Base-by-base conservation (phyloP, 2,329 filamentous ascomycete species). In the Cyphellophora attinorum region DNA sequence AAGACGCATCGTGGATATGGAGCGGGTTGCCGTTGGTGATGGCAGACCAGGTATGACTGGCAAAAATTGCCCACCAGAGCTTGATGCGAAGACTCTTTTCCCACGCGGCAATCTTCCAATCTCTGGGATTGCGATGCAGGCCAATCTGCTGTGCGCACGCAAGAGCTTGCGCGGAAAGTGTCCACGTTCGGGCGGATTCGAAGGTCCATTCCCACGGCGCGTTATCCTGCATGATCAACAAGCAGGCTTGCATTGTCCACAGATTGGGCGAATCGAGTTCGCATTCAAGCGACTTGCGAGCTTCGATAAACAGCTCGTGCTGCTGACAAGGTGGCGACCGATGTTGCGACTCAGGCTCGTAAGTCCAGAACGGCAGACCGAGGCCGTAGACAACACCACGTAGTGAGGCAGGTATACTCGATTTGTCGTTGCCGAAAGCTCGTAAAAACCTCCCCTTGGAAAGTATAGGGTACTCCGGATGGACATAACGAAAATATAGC, bases 241-340 rank as follows among this genome's bases (percentile, higher is more conserved):
- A 40, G 38, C 60, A 61, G n/a, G 65, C 62, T 50, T 68, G 65
- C n/a, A 68, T 40, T 6, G 59, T 61, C 34, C 56, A 61, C 3
- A 69, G 50, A 18, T 67, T 65, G 0, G 65, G 64, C 1, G 64
- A 61, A 27, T 68, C 62, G 0, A 68, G 52, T 38, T 69, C 65
- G 2, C 64, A 54, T 14, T 64, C 55, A 3, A 68, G 46, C 0
- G 62, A 60, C 15, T 54, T 52, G 31, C 66, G 60, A 2, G 64
- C 62, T 29, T 61, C 54, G 18, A 61, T 59, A 21, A 62, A 57
- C 37, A 64, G 51, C 34, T 63, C 56, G 16, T 64, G 57, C 41
- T 68, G 62, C 34, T 58, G 41, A 27, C 64, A 59, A 0, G 57
- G 56, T 14, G 37, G 35, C 4, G 55, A 52, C 2, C 54, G 41